Conservation (phyloP, 306 rosid species). For the Prosopis cineraria region DNA sequence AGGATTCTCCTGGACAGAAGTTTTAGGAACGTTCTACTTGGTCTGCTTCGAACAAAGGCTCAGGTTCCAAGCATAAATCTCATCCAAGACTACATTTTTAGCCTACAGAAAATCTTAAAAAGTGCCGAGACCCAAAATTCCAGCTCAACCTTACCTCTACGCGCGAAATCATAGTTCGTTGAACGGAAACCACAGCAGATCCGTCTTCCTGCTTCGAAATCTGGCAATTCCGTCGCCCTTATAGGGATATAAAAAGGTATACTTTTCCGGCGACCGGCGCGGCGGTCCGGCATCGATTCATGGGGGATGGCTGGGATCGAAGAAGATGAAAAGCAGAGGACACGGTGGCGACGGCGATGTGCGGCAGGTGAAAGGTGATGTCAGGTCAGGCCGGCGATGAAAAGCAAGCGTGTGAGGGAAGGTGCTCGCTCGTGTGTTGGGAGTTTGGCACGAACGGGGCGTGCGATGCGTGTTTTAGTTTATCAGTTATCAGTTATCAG, state of each 20-base stretch:
- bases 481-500: too few species aligned
- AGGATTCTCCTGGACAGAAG: not conserved
- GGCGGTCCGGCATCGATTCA: constrained; percentile 21
- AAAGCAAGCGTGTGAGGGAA: constrained; percentile 66
- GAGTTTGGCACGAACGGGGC: constrained; percentile 70
- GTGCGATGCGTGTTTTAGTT: constrained; percentile 41
- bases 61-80: not conserved
- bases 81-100: constrained; percentile 6
- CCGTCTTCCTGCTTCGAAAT: constrained; percentile 31
- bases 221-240: constrained; percentile 12
- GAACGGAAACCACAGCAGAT: constrained; percentile 28
- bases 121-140: not conserved
- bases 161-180: constrained; percentile 15
- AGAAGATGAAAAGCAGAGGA: not conserved
- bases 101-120: not conserved
- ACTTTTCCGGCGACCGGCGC: constrained; percentile 52
- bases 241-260: not conserved
- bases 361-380: constrained; percentile 35
- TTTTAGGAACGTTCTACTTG: not conserved
- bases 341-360: not conserved
- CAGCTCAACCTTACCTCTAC: constrained; percentile 31
- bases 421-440: constrained; percentile 65
- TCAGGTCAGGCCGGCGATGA: constrained; percentile 42
- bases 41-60: not conserved
- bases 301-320: constrained; percentile 1